These are phyloP conservation scores for Isabelozyma rhagii DNA, from an alignment of 805 yeast species.

Conservation along the genomic window DNA sequence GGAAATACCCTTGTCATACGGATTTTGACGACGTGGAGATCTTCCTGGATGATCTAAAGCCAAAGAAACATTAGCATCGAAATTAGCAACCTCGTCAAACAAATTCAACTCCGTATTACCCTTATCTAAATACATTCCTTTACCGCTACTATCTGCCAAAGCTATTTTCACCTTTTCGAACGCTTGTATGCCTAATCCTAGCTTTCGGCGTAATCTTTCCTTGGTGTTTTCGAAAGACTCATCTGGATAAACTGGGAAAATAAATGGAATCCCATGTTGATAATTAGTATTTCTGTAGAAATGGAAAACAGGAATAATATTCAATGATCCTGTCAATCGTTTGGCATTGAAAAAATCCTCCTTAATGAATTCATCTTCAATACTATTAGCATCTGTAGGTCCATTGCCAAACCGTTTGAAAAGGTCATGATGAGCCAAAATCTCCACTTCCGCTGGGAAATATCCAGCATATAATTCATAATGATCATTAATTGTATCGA, in stretches of 20 bases:
- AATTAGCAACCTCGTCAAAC: slow-evolving; percentile 47
- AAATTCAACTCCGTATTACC: slow-evolving; percentile 54
- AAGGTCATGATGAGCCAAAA: slow-evolving; percentile 34
- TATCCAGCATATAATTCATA: slow-evolving; percentile 39
- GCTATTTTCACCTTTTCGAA: slow-evolving; percentile 74
- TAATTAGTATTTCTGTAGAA: slow-evolving; percentile 65
- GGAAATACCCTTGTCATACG: slow-evolving; percentile 42
- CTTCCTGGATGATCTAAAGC: slow-evolving; percentile 90
- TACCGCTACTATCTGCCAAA: slow-evolving; percentile 41
- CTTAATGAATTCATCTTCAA: slow-evolving; percentile 21
- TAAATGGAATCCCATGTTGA: slow-evolving; percentile 82
- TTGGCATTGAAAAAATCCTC: slow-evolving; percentile 22
- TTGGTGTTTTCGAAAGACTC: slow-evolving; percentile 66
- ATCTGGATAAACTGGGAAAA: slow-evolving; percentile 64
- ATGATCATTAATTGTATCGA: slow-evolving; percentile 31
- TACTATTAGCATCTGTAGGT: slow-evolving; percentile 16
- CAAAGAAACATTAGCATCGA: slow-evolving; percentile 47
- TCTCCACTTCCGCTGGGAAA: slow-evolving; percentile 42
- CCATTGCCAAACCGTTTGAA: slow-evolving; percentile 19
- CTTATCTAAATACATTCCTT: slow-evolving; percentile 42
- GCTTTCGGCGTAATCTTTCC: slow-evolving; percentile 59
- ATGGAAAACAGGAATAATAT: slow-evolving; percentile 67
- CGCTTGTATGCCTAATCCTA: slow-evolving; percentile 78
- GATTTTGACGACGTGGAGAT: slow-evolving; percentile 41
- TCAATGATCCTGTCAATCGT: slow-evolving; percentile 24